phyloP scores from a whole-genome alignment of 2,329 filamentous ascomycete genomes.

The Exutisphaerella laricina region DNA sequence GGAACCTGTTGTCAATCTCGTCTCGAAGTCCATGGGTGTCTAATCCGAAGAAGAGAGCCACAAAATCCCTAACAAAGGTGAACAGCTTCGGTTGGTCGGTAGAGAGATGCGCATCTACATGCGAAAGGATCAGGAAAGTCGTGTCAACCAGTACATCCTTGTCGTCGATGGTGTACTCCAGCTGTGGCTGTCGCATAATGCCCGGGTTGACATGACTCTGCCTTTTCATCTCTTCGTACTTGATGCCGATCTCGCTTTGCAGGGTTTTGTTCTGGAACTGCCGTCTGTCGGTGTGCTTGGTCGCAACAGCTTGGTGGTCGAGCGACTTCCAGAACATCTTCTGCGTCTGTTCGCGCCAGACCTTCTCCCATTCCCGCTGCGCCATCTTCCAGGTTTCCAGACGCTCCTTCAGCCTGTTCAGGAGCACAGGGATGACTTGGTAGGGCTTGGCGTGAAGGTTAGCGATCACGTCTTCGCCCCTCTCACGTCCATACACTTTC shows the following conservation, averaged over 20 bases:
- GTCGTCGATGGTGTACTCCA: slow-evolving; percentile 64
- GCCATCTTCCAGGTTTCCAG: slow-evolving; percentile 97
- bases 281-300: slow-evolving; percentile 79
- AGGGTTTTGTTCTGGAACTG: slow-evolving; percentile 86
- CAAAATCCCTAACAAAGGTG: slow-evolving; percentile 47
- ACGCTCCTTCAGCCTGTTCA: slow-evolving; percentile 89
- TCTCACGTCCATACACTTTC: slow-evolving; percentile 88
- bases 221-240: slow-evolving; percentile 83
- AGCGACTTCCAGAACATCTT: slow-evolving; percentile 93
- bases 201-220: slow-evolving; percentile 36
- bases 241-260: slow-evolving; percentile 83
- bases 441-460: slow-evolving; percentile 81
- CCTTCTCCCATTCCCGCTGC: slow-evolving; percentile 97
- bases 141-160: slow-evolving; percentile 49
- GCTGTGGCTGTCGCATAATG: slow-evolving; percentile 49
- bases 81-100: slow-evolving; percentile 42
- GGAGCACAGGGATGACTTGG: slow-evolving; percentile 78
- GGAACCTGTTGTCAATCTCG: slow-evolving; percentile 50
- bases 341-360: slow-evolving; percentile 94
- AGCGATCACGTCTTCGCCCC: slow-evolving; percentile 76
- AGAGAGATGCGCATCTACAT: slow-evolving; percentile 38
- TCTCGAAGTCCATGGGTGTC: slow-evolving; percentile 56
- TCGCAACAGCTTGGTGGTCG: slow-evolving; percentile 90
- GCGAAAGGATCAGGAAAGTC: slow-evolving; percentile 41
- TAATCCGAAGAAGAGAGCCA: slow-evolving; percentile 47